Base-by-base conservation (phyloP, 1,284 basidiomycete genomes). In the Pseudozyma sp. region DNA sequence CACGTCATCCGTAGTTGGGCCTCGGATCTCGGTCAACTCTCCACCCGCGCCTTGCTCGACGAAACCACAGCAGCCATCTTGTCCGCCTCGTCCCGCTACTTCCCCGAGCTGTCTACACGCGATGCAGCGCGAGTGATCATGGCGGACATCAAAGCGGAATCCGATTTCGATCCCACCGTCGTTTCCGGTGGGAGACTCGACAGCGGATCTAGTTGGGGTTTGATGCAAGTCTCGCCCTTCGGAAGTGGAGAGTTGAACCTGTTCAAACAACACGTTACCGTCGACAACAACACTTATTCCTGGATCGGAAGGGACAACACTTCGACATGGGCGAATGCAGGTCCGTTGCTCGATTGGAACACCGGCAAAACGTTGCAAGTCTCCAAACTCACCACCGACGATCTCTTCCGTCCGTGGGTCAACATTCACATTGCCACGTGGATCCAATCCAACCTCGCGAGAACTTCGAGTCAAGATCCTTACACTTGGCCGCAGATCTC, bases 121-220 rank as follows among this genome's bases (percentile, higher is more conserved):
- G 72, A 64, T 49, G 78, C 80, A 6, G 52, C 59, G 2, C 67
- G 81, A 7, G 67, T 79, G 24, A 75, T 83, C 55, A 67, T 84
- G 44, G 75, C 81, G 3, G 82, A 84, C 39, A 84, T 84, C 61
- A 77, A 78, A 49, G 78, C 81, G 31, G 82, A 84, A 48, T 79
- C 77, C 16, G 81, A 82, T 40, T 84, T 84, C 42, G 46, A 75
- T 19, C 33, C 71, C 4, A 13, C 19, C 24, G 55, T 65, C 35
- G 37, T 73, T 37, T 72, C 66, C 29, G 71, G 70, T 13, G 79
- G 77, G 1, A 69, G 82, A 9, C 60, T 82, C 2, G 81, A 82
- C 42, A 77, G 72, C 0, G 82, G 82, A 6, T 62, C 71, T 11
- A 75, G 76, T 29, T 66, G 78, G 54, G 81, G 82, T 13, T 60